Evolutionary conservation across 352 stramenopile species (phyloP).

Genomic region (Globisporangium canariense): DNA sequence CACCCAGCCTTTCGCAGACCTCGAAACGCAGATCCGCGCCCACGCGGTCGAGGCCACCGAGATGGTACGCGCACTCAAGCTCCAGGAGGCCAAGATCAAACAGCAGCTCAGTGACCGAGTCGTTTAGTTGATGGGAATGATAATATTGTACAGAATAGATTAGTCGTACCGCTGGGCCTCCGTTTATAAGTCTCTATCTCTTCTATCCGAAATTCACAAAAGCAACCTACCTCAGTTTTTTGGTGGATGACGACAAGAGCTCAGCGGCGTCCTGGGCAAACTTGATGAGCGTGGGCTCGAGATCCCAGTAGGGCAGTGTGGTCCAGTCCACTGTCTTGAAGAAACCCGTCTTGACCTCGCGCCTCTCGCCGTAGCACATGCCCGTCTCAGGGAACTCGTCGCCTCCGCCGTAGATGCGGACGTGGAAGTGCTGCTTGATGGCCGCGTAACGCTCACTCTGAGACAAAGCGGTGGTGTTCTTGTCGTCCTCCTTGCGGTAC

Average conservation of each 20-base stretch:
- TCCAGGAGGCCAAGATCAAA: not conserved
- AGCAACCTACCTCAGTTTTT: not conserved
- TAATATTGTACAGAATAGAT: slow-evolving; percentile 4
- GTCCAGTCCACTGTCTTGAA: slow-evolving; percentile 33
- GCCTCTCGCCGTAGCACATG: slow-evolving; percentile 45
- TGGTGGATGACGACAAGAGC: slow-evolving; percentile 5
- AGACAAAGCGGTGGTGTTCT: slow-evolving; percentile 5
- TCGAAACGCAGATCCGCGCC: slow-evolving; percentile 26
- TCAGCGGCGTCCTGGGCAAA: slow-evolving; percentile 29
- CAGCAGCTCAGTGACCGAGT: not conserved
- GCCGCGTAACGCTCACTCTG: slow-evolving; percentile 22
- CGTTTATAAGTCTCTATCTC: not conserved
- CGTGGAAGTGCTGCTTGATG: slow-evolving; percentile 32
- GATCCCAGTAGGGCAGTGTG: slow-evolving; percentile 23
- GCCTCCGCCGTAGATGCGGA: slow-evolving; percentile 40
- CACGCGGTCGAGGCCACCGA: slow-evolving; percentile 28
- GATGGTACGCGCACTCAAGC: slow-evolving; percentile 7
- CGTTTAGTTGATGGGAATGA: not conserved
- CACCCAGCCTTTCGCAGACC: slow-evolving; percentile 20
- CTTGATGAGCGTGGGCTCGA: slow-evolving; percentile 32
- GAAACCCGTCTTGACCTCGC: slow-evolving; percentile 20
- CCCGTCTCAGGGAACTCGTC: slow-evolving; percentile 29
- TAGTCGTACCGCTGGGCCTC: not conserved
- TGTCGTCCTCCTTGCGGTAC: not conserved
- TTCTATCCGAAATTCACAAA: too few relatives aligned